These are phyloP conservation scores for Thraustochytrium sp. DNA, from an alignment of 352 stramenopile genomes.

Conservation along the genomic window DNA sequence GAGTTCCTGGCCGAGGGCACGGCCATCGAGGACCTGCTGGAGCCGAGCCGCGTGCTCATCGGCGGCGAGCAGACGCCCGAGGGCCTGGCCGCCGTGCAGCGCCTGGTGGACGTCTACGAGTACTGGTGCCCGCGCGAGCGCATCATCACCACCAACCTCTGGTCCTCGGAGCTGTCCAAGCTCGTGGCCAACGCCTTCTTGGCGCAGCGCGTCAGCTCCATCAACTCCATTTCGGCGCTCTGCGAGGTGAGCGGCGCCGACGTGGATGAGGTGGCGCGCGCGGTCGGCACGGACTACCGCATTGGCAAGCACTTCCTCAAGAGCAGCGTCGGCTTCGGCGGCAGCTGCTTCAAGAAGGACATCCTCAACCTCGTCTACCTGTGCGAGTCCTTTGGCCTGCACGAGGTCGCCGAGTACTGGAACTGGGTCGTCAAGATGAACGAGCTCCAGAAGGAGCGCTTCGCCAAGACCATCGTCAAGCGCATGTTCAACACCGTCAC, in stretches of 20 bases:
- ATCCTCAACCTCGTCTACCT: conserved; percentile 99
- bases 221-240: conserved; percentile 99
- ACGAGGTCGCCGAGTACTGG: conserved; percentile 98
- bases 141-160: conserved; percentile 99
- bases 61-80: conserved; percentile 85
- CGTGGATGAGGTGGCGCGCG: conserved; percentile 92
- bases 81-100: conserved; percentile 76
- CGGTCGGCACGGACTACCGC: conserved; percentile 92
- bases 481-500: conserved; percentile 99
- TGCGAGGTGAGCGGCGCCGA: conserved; percentile 97
- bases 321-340: conserved; percentile 95
- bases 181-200: conserved; percentile 99
- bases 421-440: conserved; percentile 98
- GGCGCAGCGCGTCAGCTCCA: conserved; percentile 96
- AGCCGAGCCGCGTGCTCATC: conserved; percentile 93
- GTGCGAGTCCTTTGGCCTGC: conserved; percentile 92
- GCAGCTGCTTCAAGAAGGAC: conserved; percentile 99
- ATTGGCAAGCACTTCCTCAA: conserved; percentile 97
- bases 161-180: conserved; percentile 99
- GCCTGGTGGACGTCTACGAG: conserved; percentile 88
- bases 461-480: conserved; percentile 93
- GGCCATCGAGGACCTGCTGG: conserved; percentile 89
- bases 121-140: conserved; percentile 90
- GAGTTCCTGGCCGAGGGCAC: conserved; percentile 99
- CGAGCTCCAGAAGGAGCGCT: conserved; percentile 99